Conservation (phyloP, 768 basidiomycete genomes). For the Kwoniella dendrophila region DNA sequence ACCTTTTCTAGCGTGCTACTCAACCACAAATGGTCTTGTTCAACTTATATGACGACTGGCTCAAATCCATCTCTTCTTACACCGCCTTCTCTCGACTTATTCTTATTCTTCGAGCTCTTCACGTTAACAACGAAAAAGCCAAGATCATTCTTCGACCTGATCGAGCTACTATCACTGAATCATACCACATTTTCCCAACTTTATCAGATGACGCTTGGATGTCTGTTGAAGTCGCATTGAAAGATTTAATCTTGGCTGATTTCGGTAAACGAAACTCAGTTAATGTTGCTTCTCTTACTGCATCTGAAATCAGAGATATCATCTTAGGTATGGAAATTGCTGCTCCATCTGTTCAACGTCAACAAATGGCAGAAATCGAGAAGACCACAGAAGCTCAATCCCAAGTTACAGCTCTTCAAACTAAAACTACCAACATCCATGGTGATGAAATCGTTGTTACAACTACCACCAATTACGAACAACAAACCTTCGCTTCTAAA, state of each 20-base stretch:
- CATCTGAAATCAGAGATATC: constrained; percentile 95
- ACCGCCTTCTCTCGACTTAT: constrained; percentile 98
- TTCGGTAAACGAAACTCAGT: constrained; percentile 99
- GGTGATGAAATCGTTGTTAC: constrained; percentile 94
- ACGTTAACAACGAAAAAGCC: constrained; percentile 99
- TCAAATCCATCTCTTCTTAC: constrained; percentile 97
- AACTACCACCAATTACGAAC: constrained; percentile 97
- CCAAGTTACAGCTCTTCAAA: constrained; percentile 95
- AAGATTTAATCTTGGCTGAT: constrained; percentile 89
- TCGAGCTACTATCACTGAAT: constrained; percentile 93
- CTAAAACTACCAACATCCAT: constrained; percentile 95
- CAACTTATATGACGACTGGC: constrained; percentile 98
- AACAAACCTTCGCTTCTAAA: constrained; percentile 98
- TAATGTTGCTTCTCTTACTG: constrained; percentile 95
- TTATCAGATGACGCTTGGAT: constrained; percentile 18
- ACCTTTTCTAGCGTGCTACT: constrained; percentile 67
- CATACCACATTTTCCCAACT: constrained; percentile 73
- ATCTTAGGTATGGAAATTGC: constrained; percentile 96
- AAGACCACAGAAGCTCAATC: constrained; percentile 91
- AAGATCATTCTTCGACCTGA: constrained; percentile 98
- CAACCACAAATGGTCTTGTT: constrained; percentile 99
- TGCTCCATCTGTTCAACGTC: constrained; percentile 68
- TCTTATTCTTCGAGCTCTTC: constrained; percentile 91
- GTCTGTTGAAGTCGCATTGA: constrained; percentile 86
- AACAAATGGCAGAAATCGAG: constrained; percentile 99